Conservation (phyloP, 371 early-diverging fungal genomes). For the Mucor plumbeus region DNA sequence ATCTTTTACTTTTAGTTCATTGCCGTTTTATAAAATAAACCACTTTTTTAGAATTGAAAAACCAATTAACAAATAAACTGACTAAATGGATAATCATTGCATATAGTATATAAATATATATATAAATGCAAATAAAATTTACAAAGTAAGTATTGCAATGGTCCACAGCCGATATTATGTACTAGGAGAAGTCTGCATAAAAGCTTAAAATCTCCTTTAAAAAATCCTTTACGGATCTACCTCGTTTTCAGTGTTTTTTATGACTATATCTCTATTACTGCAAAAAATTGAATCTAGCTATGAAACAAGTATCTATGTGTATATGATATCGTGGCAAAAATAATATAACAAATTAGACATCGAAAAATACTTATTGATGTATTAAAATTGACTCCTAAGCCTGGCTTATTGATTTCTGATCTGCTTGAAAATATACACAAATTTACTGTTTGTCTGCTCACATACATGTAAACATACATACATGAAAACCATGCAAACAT, state of each 20-base stretch:
- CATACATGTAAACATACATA: not conserved
- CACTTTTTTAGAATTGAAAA: not conserved
- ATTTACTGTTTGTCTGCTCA: not conserved
- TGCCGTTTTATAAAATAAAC: not conserved
- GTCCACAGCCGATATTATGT: not conserved
- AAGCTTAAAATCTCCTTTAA: not conserved
- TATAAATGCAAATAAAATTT: not conserved
- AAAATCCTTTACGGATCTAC: not conserved
- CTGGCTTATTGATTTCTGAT: not conserved
- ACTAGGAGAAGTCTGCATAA: not conserved
- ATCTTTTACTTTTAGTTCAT: not conserved
- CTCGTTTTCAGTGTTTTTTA: not conserved
- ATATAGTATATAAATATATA: not conserved
- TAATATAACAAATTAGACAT: not conserved
- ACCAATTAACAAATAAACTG: not conserved
- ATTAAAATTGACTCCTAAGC: not conserved
- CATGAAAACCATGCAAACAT: not conserved
- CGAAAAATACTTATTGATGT: too few species aligned
- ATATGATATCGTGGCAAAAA: not conserved
- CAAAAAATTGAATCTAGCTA: conserved; percentile 2
- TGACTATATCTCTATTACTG: not conserved
- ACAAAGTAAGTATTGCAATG: not conserved
- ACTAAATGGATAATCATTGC: not conserved
- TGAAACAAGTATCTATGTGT: not conserved
- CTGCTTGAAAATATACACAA: not conserved